Percentiles rank a stretch among this genome's conserved stretches.
phyloP scores from a whole-genome alignment of 768 basidiomycete species.

The Lentinula aciculospora region DNA sequence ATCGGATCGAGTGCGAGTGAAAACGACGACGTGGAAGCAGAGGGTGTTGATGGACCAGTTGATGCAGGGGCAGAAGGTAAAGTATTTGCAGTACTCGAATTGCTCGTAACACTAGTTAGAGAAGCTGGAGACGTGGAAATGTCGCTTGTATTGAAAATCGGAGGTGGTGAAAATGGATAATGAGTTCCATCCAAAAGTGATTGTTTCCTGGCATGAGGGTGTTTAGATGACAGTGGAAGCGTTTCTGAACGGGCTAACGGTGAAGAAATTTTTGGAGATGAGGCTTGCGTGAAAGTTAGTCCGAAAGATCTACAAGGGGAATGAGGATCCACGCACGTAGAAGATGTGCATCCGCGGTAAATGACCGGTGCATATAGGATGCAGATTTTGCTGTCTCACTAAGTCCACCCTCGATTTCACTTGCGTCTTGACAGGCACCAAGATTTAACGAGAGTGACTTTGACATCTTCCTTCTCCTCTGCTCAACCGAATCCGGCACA shows the following conservation, averaged over 20 bases:
- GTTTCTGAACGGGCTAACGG: slow-evolving; percentile 45
- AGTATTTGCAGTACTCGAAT: background rate
- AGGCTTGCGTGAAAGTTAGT: slow-evolving; percentile 17
- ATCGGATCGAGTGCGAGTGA: slow-evolving; percentile 45
- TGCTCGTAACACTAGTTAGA: slow-evolving; percentile 13
- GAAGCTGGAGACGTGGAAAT: slow-evolving; percentile 2
- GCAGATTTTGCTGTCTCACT: slow-evolving; percentile 24
- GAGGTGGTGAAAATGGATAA: background rate
- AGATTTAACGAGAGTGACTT: slow-evolving; percentile 69
- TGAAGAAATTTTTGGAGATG: slow-evolving; percentile 32
- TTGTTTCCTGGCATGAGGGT: slow-evolving; percentile 75
- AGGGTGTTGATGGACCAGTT: slow-evolving; percentile 17
- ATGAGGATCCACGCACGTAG: background rate
- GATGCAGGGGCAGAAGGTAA: slow-evolving; percentile 1
- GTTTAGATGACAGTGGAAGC: slow-evolving; percentile 49
- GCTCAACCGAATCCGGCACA: slow-evolving; percentile 45
- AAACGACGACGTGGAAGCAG: slow-evolving; percentile 42
- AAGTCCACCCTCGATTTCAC: slow-evolving; percentile 21
- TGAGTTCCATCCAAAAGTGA: slow-evolving; percentile 52
- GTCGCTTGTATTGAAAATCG: slow-evolving; percentile 15
- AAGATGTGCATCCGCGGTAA: slow-evolving; percentile 3
- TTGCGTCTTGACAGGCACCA: slow-evolving; percentile 34
- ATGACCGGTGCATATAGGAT: slow-evolving; percentile 11
- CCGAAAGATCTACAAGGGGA: background rate
- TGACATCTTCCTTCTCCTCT: slow-evolving; percentile 44